Evolutionary conservation across 1,284 basidiomycete species (phyloP).

Genomic region (Tetrapyrgos nigripes): DNA sequence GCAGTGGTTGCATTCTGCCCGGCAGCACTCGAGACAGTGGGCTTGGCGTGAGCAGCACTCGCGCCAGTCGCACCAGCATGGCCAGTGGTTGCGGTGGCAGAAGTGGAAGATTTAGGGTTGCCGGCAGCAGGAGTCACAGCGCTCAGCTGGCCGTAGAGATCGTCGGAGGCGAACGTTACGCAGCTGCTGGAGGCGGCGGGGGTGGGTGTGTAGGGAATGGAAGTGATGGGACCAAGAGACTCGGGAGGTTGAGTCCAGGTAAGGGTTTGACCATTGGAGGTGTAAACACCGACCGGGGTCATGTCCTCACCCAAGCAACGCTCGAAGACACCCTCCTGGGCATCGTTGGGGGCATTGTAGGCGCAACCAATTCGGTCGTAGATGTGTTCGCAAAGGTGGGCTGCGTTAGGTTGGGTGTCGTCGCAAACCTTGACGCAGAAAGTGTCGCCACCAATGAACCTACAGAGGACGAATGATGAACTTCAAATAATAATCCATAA

Average conservation of each 20-base stretch:
- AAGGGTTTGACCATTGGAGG: constrained; percentile 43
- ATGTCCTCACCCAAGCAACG: constrained; percentile 70
- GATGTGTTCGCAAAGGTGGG: constrained; percentile 64
- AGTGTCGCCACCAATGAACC: constrained; percentile 65
- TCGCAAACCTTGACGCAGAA: constrained; percentile 69
- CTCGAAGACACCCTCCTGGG: constrained; percentile 60
- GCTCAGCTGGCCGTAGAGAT: constrained; percentile 50
- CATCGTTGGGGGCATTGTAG: constrained; percentile 74
- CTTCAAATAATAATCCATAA: constrained; percentile 31
- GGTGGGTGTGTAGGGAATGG: constrained; percentile 66
- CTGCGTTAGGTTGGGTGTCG: no score
- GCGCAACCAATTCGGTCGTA: constrained; percentile 73
- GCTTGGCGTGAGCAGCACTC: constrained; percentile 32
- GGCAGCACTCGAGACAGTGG: no score
- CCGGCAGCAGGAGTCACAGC: constrained; percentile 22
- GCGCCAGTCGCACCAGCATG: constrained; percentile 27
- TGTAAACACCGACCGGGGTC: constrained; percentile 62
- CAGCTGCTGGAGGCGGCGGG: constrained; percentile 72
- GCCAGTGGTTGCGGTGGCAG: constrained; percentile 20
- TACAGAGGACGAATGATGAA: constrained; percentile 24
- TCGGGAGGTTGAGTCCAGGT: constrained; percentile 69
- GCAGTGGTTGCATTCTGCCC: no score
- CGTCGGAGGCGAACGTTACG: constrained; percentile 56
- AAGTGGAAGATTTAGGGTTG: constrained; percentile 27
- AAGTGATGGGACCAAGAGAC: constrained; percentile 57